Conservation (phyloP, 805 yeast species). For the Brettanomyces naardenensis region DNA sequence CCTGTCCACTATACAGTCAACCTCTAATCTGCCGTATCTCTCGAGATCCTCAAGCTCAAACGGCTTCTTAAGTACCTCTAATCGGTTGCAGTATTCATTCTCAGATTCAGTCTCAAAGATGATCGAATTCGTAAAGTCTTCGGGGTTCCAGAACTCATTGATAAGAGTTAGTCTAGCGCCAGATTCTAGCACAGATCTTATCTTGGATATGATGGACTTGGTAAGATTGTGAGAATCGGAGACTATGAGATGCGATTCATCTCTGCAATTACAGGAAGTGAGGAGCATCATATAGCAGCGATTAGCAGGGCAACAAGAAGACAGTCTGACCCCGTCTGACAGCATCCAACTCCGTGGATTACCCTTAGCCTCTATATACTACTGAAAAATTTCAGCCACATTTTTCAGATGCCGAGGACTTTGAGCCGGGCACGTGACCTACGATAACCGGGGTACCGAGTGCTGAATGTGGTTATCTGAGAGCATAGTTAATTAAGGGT, state of each 20-base stretch:
- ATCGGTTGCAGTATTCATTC: conserved; percentile 14
- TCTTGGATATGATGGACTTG: conserved; percentile 36
- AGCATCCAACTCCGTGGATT: no score
- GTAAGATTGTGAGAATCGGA: conserved; percentile 35
- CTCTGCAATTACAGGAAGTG: conserved; percentile 36
- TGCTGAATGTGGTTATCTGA: no score
- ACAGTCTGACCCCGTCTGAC: no score
- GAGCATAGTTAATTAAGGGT: no score
- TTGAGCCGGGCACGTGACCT: no score
- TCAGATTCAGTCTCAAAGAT: not conserved
- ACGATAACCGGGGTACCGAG: no score
- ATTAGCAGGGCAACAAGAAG: no score
- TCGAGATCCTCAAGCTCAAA: conserved; percentile 39
- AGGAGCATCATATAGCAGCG: no score
- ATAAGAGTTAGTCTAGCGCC: conserved; percentile 53
- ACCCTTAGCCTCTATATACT: no score
- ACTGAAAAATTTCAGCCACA: no score
- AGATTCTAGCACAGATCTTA: conserved; percentile 37
- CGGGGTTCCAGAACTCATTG: conserved; percentile 12
- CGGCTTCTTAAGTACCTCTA: conserved; percentile 15
- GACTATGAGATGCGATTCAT: conserved; percentile 49
- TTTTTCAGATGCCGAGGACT: no score
- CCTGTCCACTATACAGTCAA: conserved; percentile 60
- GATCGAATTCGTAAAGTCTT: not conserved
- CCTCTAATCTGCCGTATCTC: conserved; percentile 53